Conservation (phyloP, 306 rosid species). For the Betula pendula region DNA sequence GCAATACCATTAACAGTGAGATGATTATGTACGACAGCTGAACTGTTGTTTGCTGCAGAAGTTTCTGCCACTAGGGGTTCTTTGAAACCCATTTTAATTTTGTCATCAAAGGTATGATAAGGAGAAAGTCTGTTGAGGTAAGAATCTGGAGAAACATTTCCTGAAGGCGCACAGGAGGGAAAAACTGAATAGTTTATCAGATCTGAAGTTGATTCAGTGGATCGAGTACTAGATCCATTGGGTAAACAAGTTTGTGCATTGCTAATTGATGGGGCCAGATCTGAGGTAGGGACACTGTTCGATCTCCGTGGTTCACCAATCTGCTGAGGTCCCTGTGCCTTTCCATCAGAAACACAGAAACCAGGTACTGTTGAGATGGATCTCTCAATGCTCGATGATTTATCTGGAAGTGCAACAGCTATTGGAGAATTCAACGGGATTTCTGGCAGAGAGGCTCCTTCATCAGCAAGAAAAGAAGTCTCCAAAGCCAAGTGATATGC, state of each 20-base stretch:
- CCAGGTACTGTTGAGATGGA: slow-evolving; percentile 91
- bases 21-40: slow-evolving; percentile 34
- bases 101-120: slow-evolving; percentile 24
- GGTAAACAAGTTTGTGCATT: slow-evolving; percentile 35
- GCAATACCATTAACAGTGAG: slow-evolving; percentile 29
- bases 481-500: slow-evolving; percentile 98
- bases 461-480: slow-evolving; percentile 98
- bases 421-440: slow-evolving; percentile 69
- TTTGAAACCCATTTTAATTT: slow-evolving; percentile 34
- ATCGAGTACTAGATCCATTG: slow-evolving; percentile 39
- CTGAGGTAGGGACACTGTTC: slow-evolving; percentile 46
- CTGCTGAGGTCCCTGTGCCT: slow-evolving; percentile 41
- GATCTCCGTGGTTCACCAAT: slow-evolving; percentile 48
- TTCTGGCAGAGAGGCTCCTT: slow-evolving; percentile 94
- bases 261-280: slow-evolving; percentile 38
- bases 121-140: slow-evolving; percentile 37
- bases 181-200: slow-evolving; percentile 36
- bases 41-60: slow-evolving; percentile 35
- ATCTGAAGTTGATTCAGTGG: slow-evolving; percentile 36
- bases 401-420: slow-evolving; percentile 79
- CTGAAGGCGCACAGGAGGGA: slow-evolving; percentile 41
- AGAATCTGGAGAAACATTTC: slow-evolving; percentile 40
- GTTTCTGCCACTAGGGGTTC: slow-evolving; percentile 33
- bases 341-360: slow-evolving; percentile 44
- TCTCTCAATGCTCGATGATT: slow-evolving; percentile 58